Percentiles rank a stretch among this genome's conserved stretches.
phyloP scores from a whole-genome alignment of 345 rosid species.

The Passiflora organensis region DNA sequence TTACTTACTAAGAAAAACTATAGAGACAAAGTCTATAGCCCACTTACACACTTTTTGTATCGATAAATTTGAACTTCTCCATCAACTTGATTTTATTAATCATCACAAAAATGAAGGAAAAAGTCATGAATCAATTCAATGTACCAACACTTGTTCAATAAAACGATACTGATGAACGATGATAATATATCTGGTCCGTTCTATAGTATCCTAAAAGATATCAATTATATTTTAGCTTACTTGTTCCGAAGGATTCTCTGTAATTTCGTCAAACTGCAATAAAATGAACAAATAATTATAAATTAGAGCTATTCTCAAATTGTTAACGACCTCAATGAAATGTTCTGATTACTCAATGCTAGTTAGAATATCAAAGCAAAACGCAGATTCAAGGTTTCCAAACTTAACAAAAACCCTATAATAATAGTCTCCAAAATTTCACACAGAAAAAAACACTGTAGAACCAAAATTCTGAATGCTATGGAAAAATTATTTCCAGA shows the following conservation, averaged over 20 bases:
- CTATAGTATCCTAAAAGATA: not conserved
- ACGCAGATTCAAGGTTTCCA: too few relatives aligned
- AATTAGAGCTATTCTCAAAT: constrained; percentile 1
- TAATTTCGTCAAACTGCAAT: constrained; percentile 41
- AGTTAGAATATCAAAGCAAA: not conserved
- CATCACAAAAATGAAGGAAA: constrained; percentile 8
- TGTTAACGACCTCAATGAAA: too few relatives aligned
- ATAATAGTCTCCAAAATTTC: too few relatives aligned
- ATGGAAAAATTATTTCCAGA: too few relatives aligned
- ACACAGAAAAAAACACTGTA: too few relatives aligned
- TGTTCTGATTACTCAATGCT: too few relatives aligned
- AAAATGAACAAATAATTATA: constrained; percentile 12
- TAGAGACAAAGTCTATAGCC: constrained; percentile 2
- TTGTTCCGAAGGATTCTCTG: constrained; percentile 19
- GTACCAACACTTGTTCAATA: constrained; percentile 1
- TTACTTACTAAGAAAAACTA: not conserved
- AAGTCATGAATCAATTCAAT: constrained; percentile 7
- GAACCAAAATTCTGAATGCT: too few relatives aligned
- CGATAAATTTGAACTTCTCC: constrained; percentile 41
- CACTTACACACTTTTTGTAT: constrained; percentile 52
- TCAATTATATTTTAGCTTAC: constrained; percentile 29
- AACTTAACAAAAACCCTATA: too few relatives aligned
- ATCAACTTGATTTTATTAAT: constrained; percentile 23
- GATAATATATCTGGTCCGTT: not conserved
- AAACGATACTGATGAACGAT: constrained; percentile 1